These are phyloP conservation scores for Aspergillus spinulosporus DNA, from an alignment of 2,329 filamentous ascomycete species.

Conservation along the genomic window DNA sequence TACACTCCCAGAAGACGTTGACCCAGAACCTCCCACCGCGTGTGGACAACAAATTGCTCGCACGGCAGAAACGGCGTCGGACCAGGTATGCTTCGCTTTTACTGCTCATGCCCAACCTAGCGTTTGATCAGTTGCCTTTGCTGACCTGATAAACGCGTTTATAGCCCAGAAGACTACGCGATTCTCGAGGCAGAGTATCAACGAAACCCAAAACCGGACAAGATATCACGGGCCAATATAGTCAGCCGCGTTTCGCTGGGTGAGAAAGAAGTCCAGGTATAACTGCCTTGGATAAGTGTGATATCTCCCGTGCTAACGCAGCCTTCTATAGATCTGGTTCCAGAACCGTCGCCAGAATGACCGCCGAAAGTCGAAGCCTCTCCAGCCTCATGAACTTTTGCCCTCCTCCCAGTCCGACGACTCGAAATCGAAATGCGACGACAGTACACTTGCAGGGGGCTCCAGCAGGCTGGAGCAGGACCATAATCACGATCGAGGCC, in stretches of 20 bases:
- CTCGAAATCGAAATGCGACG: conserved; percentile 32
- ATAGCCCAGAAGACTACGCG: conserved; percentile 81
- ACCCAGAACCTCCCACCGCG: conserved; percentile 57
- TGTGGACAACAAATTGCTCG: conserved; percentile 60
- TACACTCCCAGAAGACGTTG: conserved; percentile 59
- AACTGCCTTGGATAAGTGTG: conserved; percentile 27
- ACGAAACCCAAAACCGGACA: conserved; percentile 87
- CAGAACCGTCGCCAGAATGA: conserved; percentile 94
- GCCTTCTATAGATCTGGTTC: conserved; percentile 79
- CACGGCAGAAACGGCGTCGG: conserved; percentile 61
- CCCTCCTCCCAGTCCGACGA: conserved; percentile 38
- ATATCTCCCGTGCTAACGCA: no score
- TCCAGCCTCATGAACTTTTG: conserved; percentile 73
- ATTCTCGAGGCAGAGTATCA: conserved; percentile 84
- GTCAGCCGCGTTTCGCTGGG: conserved; percentile 82
- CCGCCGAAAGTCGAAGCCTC: conserved; percentile 80
- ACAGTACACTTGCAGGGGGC: conserved; percentile 30
- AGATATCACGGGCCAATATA: conserved; percentile 78
- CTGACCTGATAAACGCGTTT: conserved; percentile 14
- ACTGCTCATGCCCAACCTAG: not conserved
- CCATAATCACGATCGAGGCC: conserved; percentile 26
- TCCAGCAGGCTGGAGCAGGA: conserved; percentile 33
- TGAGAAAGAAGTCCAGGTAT: conserved; percentile 95
- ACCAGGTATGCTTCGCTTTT: conserved; percentile 53
- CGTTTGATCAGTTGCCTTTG: not conserved